phyloP scores from a whole-genome alignment of 192 early-diverging fungal genomes.

The Spizellomyces sp. region DNA sequence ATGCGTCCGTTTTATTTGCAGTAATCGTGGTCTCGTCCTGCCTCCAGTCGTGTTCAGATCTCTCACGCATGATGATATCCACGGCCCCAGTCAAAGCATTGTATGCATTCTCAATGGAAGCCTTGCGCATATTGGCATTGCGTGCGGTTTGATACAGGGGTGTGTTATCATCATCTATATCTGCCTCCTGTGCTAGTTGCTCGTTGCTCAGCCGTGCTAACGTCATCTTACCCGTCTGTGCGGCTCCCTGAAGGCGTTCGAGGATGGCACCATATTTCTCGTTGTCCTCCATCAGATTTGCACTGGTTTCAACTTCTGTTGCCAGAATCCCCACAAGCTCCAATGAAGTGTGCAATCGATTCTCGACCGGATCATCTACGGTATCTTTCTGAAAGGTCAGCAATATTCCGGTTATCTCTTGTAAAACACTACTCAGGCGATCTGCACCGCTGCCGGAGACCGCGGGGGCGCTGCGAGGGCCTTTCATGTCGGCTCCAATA shows the following conservation, averaged over 20 bases:
- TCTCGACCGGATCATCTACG: background rate
- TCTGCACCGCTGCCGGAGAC: background rate
- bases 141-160: background rate
- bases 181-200: background rate
- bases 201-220: background rate
- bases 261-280: slow-evolving; percentile 4
- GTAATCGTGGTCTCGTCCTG: too few relatives aligned
- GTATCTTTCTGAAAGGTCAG: background rate
- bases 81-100: background rate
- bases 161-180: background rate
- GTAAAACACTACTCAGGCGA: background rate
- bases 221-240: background rate
- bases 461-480: background rate
- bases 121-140: background rate
- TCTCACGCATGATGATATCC: slow-evolving; percentile 4
- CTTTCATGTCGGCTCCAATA: background rate
- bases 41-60: too few relatives aligned
- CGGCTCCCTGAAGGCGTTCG: slow-evolving; percentile 2
- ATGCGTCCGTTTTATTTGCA: too few relatives aligned
- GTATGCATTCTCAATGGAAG: background rate
- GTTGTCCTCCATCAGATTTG: background rate
- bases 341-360: background rate
- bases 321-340: slow-evolving; percentile 5
- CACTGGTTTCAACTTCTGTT: background rate
- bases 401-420: background rate